Evolutionary conservation across 2,329 filamentous ascomycete genomes (phyloP).

Genomic region (Cladophialophora carrionii): DNA sequence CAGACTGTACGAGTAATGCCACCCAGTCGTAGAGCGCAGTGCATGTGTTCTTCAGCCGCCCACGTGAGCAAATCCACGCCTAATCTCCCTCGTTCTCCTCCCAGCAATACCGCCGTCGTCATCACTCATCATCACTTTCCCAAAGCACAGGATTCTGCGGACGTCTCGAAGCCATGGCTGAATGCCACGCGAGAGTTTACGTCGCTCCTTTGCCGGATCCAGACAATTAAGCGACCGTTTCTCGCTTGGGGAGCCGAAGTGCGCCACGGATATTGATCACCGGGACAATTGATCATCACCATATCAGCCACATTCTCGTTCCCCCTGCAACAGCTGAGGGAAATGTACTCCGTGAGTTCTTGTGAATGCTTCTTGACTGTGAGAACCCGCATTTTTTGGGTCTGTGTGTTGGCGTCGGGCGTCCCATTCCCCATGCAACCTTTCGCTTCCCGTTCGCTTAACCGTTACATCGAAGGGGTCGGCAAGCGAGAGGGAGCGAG

Average conservation of each 20-base stretch:
- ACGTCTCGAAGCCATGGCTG: neutral
- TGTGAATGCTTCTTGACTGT: neutral
- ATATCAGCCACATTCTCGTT: neutral
- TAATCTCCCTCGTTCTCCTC: neutral
- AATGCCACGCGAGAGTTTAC: neutral
- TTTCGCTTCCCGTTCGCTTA: slow-evolving; percentile 24
- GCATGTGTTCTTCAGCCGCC: neutral
- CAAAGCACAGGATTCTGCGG: neutral
- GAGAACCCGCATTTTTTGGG: neutral
- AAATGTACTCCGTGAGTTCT: neutral
- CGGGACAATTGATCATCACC: neutral
- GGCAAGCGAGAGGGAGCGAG: slow-evolving; percentile 25
- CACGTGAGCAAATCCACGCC: neutral
- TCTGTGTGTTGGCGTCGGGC: neutral
- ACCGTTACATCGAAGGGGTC: slow-evolving; percentile 18
- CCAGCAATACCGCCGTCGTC: neutral
- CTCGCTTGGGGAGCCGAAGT: slow-evolving; percentile 2
- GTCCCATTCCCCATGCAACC: slow-evolving; percentile 9
- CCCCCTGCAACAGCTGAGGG: neutral
- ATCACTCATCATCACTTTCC: neutral
- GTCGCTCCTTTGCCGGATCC: neutral
- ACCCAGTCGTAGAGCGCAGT: neutral
- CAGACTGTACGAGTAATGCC: neutral
- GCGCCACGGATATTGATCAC: neutral
- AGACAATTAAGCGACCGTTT: slow-evolving; percentile 5